A percentile compares a stretch with the other conserved stretches of the same genome.
Evolutionary conservation across 2,329 filamentous ascomycete genomes (phyloP).

Genomic region (Microdochium nivale): DNA sequence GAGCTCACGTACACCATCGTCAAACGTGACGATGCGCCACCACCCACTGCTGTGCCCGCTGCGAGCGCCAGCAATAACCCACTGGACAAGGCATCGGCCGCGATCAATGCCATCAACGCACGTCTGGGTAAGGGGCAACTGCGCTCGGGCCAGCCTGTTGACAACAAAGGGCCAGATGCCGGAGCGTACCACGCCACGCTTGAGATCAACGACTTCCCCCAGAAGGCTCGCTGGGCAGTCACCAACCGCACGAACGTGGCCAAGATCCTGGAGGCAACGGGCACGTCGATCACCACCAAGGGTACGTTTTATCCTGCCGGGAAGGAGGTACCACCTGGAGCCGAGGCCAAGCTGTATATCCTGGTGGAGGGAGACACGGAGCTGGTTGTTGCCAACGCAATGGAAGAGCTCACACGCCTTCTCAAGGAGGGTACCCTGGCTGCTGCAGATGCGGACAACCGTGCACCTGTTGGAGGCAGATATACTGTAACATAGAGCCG

Average conservation of each 20-base stretch:
- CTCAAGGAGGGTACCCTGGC: constrained; percentile 86
- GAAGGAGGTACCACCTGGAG: constrained; percentile 67
- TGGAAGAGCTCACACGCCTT: constrained; percentile 81
- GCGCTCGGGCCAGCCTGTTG: constrained; percentile 85
- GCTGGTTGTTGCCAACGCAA: constrained; percentile 79
- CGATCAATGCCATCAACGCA: constrained; percentile 82
- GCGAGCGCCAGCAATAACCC: constrained; percentile 47
- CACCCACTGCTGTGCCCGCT: constrained; percentile 14
- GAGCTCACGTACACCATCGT: constrained; percentile 62
- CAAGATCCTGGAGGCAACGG: constrained; percentile 92
- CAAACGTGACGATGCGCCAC: constrained; percentile 51
- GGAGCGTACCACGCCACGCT: constrained; percentile 94
- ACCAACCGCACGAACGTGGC: constrained; percentile 97
- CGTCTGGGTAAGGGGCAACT: constrained; percentile 85
- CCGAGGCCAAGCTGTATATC: constrained; percentile 92
- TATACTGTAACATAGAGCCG: constrained; percentile 71
- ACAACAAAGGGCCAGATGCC: constrained; percentile 96
- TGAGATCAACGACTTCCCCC: constrained; percentile 98
- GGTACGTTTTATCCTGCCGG: constrained; percentile 80
- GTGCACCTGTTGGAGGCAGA: constrained; percentile 69
- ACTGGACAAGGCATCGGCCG: constrained; percentile 81
- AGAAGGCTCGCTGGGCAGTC: constrained; percentile 97
- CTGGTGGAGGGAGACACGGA: constrained; percentile 97
- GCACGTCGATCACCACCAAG: constrained; percentile 95
- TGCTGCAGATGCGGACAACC: constrained; percentile 76